Conservation (phyloP, 345 rosid genomes). For the Limnanthes douglasii region DNA sequence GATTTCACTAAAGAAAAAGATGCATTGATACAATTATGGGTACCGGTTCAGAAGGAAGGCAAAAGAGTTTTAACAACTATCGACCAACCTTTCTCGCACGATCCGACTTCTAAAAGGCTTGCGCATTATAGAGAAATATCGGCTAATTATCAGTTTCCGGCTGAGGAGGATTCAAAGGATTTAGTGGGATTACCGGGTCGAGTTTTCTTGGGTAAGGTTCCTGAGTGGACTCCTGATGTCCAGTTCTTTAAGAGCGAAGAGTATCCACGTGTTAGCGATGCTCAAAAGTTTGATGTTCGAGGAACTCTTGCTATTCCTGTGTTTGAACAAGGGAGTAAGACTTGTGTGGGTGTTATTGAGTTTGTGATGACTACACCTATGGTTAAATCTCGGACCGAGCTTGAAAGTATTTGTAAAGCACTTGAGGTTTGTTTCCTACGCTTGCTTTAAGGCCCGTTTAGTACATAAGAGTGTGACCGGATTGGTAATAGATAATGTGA, state of each 20-base stretch:
- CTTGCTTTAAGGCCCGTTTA: too few species aligned
- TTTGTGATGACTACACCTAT: constrained; percentile 66
- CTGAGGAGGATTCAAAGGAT: constrained; percentile 57
- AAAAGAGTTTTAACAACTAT: constrained; percentile 44
- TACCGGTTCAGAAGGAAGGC: constrained; percentile 64
- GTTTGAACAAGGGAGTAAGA: constrained; percentile 72
- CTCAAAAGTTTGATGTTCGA: constrained; percentile 57
- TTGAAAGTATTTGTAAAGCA: constrained; percentile 73
- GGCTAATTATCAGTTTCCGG: constrained; percentile 54
- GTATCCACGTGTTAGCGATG: constrained; percentile 58
- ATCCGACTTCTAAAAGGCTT: constrained; percentile 37
- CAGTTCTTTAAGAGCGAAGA: constrained; percentile 78
- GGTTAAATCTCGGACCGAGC: constrained; percentile 52
- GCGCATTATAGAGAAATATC: constrained; percentile 71
- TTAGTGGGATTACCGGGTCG: constrained; percentile 65
- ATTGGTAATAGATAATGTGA: too few species aligned
- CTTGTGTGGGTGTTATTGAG: constrained; percentile 86
- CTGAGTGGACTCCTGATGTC: constrained; percentile 98
- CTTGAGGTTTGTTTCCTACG: constrained; percentile 79
- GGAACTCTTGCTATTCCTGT: constrained; percentile 90
- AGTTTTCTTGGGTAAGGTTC: constrained; percentile 68
- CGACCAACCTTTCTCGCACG: constrained; percentile 60
- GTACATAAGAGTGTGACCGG: too few species aligned
- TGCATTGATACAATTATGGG: constrained; percentile 74
- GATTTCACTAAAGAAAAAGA: constrained; percentile 50